Evolutionary conservation across 2,329 filamentous ascomycete genomes (phyloP), one percentile per base, ranked within the genome.

Genomic region (Ophiobolus disseminans): DNA sequence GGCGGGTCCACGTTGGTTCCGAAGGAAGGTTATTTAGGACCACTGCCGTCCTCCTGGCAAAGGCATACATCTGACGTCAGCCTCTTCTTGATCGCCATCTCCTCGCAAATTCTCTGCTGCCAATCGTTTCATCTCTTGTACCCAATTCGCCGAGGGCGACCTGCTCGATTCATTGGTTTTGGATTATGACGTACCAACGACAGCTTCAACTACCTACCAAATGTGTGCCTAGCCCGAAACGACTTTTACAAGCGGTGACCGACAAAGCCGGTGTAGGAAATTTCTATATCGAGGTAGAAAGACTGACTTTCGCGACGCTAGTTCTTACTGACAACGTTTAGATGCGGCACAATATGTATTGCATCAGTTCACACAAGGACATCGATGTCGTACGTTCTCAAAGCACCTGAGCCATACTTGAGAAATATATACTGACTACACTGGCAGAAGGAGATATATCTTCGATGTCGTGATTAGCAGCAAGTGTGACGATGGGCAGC

Each of bases 331-430:
- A 40, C 23, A 1, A 16, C 3, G 16, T 10, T 3, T 19, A 40
- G 37, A 40, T 40, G 37, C 37, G 23, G 30, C 37, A 40, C 10
- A 40, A 40, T 30, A 40, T 17, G n/a, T 40, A 40, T 25, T 28
- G 37, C 30, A 40, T 40, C 14, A 28, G 37, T 13, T 25, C 19
- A n/a, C 16, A 20, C 11, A 14, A 28, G 20, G 25, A 38, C 20
- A n/a, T 38, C 20, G 21, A 38, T n/a, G 23, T 11, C 6, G 23
- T 26, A 26, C 6, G 23, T 26, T 11, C 11, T 26, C 23, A 26
- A n/a, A n/a, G n/a, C n/a, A n/a, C n/a, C n/a, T n/a, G n/a, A n/a
- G n/a, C n/a, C n/a, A n/a, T n/a, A n/a, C n/a, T n/a, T n/a, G n/a
- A n/a, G n/a, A n/a, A n/a, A n/a, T n/a, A n/a, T n/a, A n/a, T n/a